Evolutionary conservation across 768 basidiomycete species (phyloP), one percentile per base, ranked within the genome.

Genomic region (Tricholoma saponaceum): DNA sequence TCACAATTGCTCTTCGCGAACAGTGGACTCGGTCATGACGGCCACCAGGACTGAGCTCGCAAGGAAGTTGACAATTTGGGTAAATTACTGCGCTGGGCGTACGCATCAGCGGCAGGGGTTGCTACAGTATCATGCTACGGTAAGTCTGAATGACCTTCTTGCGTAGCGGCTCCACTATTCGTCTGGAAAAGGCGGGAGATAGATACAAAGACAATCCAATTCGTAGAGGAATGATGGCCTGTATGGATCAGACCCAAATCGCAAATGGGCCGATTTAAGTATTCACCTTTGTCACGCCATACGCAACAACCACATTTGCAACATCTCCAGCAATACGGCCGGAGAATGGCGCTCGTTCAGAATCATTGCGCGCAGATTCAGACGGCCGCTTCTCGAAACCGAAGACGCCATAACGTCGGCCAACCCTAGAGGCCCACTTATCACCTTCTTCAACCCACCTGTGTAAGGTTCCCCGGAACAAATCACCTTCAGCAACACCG

Each of bases 221-320:
- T 13, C 92, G 82, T 20, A 86, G 64, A 14, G 92, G 92, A 4
- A 93, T 68, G 9, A 92, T 65, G 0, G 88, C 89, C 92, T 94
- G 55, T 13, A 46, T 32, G 51, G 47, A 57, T 35, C 10, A 54
- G 58, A n/a, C 7, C 20, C 23, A 44, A 43, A 30, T 28, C 2
- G 32, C 33, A 41, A 25, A 23, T 37, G 37, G n/a, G 16, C 18
- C 35, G 35, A 58, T 74, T 50, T 2, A n/a, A 18, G 33, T 2
- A 53, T 66, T 55, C 64, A 89, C 92, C 81, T 94, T 94, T 51
- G 87, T 88, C 16, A 83, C 74, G 1, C 83, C 85, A 67, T 95
- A 96, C 2, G 92, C 93, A 49, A 92, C 75, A 8, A 92, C 81
- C 2, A 85, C 90, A 67, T 94, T 93, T 4, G 90, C 87, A 5